Conservation (phyloP, 1,139 yeast species). For the Candida tropicalis region DNA sequence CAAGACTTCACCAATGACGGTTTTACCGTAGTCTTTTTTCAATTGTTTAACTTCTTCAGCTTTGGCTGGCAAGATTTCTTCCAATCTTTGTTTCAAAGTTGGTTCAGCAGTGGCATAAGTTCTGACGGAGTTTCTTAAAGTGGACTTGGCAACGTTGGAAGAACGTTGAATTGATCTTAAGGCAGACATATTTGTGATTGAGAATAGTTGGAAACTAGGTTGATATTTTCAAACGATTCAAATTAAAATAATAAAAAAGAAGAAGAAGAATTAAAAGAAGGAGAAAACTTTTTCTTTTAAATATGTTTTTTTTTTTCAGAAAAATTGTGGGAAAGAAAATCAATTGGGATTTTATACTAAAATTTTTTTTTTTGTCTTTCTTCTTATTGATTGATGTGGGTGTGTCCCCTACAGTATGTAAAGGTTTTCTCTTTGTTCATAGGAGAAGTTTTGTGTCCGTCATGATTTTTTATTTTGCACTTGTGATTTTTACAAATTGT, state of each 20-base stretch:
- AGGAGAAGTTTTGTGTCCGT: neutral
- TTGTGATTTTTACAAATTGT: neutral
- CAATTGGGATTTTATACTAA: conserved; percentile 10
- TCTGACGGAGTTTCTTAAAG: conserved; percentile 37
- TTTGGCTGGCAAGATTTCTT: conserved; percentile 88
- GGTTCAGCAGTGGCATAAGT: conserved; percentile 59
- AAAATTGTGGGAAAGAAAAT: conserved; percentile 1
- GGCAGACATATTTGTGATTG: conserved; percentile 37
- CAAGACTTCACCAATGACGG: conserved; percentile 90
- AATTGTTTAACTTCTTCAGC: conserved; percentile 89
- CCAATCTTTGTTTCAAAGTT: conserved; percentile 90
- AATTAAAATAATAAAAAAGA: neutral
- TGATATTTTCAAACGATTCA: neutral
- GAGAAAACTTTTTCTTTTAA: neutral
- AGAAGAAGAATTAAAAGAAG: conserved; percentile 6
- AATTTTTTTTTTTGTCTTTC: neutral
- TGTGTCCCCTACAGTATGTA: no score
- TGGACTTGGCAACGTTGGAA: conserved; percentile 32
- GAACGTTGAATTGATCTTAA: conserved; percentile 45
- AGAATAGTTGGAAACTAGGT: conserved; percentile 1
- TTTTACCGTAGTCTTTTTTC: conserved; percentile 85
- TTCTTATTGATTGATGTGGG: no score
- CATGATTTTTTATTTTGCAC: neutral
- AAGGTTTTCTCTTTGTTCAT: no score
- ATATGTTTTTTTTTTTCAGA: neutral